These are phyloP conservation scores for Fusarium paranaense DNA, from an alignment of 2,329 filamentous ascomycete genomes.

Conservation along the genomic window DNA sequence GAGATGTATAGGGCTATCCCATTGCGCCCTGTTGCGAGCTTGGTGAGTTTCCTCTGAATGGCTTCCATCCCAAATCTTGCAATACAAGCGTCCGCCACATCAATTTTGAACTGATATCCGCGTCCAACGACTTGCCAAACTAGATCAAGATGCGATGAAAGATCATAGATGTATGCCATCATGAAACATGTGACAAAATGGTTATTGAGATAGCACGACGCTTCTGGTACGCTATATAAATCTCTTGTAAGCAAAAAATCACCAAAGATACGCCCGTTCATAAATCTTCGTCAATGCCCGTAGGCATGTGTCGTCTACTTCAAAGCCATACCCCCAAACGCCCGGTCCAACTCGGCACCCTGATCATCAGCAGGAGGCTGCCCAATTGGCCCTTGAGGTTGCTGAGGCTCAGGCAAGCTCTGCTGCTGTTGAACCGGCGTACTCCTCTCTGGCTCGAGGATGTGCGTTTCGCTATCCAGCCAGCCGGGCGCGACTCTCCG, in stretches of 20 bases:
- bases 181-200: neutral
- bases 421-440: slow-evolving; percentile 47
- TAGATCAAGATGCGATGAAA: neutral
- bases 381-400: slow-evolving; percentile 26
- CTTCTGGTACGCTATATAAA: neutral
- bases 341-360: slow-evolving; percentile 68
- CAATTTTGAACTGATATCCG: neutral
- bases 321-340: slow-evolving; percentile 63
- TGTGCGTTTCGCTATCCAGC: slow-evolving; percentile 78
- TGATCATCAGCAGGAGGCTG: slow-evolving; percentile 56
- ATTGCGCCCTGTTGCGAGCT: neutral
- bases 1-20: neutral
- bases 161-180: neutral
- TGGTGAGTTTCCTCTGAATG: neutral
- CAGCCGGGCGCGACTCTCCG: slow-evolving; percentile 82
- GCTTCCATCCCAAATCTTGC: neutral
- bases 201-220: neutral
- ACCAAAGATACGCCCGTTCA: slow-evolving; percentile 5
- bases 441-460: slow-evolving; percentile 74
- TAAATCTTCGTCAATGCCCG: slow-evolving; percentile 25
- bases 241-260: neutral
- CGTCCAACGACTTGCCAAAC: neutral
- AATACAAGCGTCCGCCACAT: neutral
- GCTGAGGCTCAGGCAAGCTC: slow-evolving; percentile 15
- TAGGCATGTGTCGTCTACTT: slow-evolving; percentile 32